Conservation (phyloP, 192 early-diverging fungal species). For the Linnemannia hyalina region DNA sequence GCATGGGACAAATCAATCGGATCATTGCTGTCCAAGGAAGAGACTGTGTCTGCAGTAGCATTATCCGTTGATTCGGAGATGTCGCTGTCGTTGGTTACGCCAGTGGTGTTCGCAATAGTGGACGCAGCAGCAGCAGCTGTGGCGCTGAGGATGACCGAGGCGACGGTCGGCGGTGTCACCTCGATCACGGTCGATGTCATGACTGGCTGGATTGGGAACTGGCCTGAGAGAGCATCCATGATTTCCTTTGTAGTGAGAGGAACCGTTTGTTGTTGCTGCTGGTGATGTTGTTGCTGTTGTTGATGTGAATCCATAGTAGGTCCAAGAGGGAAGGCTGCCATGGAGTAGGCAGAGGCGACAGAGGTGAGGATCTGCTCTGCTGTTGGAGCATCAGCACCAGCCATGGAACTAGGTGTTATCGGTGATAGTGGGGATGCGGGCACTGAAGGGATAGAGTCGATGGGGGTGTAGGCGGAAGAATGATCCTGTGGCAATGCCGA, state of each 20-base stretch:
- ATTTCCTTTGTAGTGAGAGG: slow-evolving; percentile 46
- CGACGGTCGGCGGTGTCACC: not conserved
- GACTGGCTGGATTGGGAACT: slow-evolving; percentile 41
- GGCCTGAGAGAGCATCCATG: slow-evolving; percentile 48
- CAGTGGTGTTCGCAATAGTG: not conserved
- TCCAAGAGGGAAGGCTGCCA: not conserved
- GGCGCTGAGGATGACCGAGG: not conserved
- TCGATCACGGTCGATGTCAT: not conserved
- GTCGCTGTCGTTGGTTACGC: not conserved
- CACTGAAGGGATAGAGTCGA: not conserved
- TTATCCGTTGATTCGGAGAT: not conserved
- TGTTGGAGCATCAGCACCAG: not conserved
- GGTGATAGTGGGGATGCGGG: not conserved
- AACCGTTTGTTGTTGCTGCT: slow-evolving; percentile 8
- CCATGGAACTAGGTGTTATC: not conserved
- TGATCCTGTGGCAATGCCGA: slow-evolving; percentile 1
- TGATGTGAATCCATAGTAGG: not conserved
- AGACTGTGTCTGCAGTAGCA: not conserved
- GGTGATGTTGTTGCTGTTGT: not conserved
- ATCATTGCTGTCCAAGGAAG: not conserved
- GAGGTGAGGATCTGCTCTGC: slow-evolving; percentile 20
- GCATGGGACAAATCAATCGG: not conserved
- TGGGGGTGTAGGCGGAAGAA: slow-evolving; percentile 7
- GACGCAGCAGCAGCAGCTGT: not conserved
- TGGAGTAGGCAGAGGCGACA: not conserved